phyloP scores from a whole-genome alignment of 192 early-diverging fungal genomes.

The Linnemannia elongata region DNA sequence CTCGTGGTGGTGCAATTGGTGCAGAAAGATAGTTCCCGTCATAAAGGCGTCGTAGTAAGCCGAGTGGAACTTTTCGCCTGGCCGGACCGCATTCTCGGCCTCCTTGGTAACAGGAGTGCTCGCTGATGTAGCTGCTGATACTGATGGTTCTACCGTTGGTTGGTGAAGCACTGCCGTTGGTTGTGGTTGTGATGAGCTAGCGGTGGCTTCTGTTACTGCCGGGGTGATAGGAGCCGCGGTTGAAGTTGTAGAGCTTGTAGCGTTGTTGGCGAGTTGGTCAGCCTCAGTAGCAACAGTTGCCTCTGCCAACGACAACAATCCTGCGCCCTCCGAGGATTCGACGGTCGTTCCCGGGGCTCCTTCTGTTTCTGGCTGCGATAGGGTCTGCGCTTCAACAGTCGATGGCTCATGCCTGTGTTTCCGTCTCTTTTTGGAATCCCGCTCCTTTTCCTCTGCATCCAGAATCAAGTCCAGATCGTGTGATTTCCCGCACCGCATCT shows the following conservation, averaged over 20 bases:
- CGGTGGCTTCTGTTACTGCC: constrained; percentile 3
- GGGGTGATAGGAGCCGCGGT: neutral
- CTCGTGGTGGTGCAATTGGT: constrained; percentile 65
- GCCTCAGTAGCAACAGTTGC: neutral
- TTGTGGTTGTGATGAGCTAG: constrained; percentile 15
- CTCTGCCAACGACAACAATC: neutral
- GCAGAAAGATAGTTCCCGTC: constrained; percentile 91
- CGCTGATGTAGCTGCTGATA: constrained; percentile 2
- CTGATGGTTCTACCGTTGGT: constrained; percentile 10
- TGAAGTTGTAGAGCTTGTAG: constrained; percentile 10
- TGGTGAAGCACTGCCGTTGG: constrained; percentile 21
- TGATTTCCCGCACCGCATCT: constrained; percentile 75
- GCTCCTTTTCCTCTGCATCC: constrained; percentile 73
- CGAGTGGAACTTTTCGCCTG: constrained; percentile 80
- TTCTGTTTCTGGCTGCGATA: neutral
- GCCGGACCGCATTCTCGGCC: constrained; percentile 22
- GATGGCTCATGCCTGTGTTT: constrained; percentile 14
- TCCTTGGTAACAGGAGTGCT: neutral
- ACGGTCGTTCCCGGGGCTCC: constrained; percentile 2
- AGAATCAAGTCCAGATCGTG: constrained; percentile 94
- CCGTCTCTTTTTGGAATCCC: constrained; percentile 57
- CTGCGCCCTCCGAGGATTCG: neutral
- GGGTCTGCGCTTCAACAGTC: neutral
- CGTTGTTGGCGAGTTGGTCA: neutral
- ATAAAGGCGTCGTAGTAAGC: constrained; percentile 97